Conservation (phyloP, 441 rosid genomes). For the Syzygium syzygioides region DNA sequence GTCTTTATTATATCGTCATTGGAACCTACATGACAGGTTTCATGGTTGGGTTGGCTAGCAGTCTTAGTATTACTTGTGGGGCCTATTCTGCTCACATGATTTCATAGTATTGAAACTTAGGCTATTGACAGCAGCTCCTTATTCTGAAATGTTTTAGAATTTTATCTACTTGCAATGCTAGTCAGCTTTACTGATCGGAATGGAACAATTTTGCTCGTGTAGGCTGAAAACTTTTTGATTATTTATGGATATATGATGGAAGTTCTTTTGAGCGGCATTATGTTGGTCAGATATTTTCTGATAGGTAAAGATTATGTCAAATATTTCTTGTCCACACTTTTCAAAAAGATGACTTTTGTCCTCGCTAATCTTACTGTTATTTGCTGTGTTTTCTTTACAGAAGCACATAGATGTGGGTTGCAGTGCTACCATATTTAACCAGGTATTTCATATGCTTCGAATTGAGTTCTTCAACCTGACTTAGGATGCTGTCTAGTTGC, state of each 20-base stretch:
- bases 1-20: background rate
- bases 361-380: background rate
- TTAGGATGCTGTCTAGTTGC: background rate
- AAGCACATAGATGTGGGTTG: slow-evolving; percentile 10
- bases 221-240: slow-evolving; percentile 58
- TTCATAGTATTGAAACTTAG: too few relatives aligned
- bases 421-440: slow-evolving; percentile 53
- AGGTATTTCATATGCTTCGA: slow-evolving; percentile 30
- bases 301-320: slow-evolving; percentile 29
- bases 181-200: background rate
- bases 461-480: slow-evolving; percentile 6
- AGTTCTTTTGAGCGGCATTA: slow-evolving; percentile 55
- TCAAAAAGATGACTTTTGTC: background rate
- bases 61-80: too few relatives aligned
- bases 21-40: too few relatives aligned
- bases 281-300: slow-evolving; percentile 23
- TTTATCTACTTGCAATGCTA: background rate
- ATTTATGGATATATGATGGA: slow-evolving; percentile 61
- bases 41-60: too few relatives aligned
- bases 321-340: background rate
- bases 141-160: too few relatives aligned
- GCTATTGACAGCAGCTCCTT: too few relatives aligned
- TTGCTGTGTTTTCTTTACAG: slow-evolving; percentile 34
- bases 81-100: too few relatives aligned
- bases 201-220: slow-evolving; percentile 20